A percentile compares a stretch with the other conserved stretches of the same genome.
phyloP scores from a whole-genome alignment of 2,329 filamentous ascomycete species.

The Ophiostoma australiae region DNA sequence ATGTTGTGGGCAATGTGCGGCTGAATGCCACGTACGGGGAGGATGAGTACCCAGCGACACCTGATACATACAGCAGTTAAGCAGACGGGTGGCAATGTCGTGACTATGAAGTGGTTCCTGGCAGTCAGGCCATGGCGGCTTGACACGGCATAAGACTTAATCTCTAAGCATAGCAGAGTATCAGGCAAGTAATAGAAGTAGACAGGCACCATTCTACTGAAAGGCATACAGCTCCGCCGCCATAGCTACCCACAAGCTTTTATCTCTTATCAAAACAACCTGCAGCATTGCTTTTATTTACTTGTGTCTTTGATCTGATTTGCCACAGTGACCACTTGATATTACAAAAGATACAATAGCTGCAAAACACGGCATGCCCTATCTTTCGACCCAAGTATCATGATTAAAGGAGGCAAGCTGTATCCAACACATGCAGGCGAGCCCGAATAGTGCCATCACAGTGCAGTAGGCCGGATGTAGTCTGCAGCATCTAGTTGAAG shows the following conservation, averaged over 20 bases:
- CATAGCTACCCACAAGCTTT: not conserved
- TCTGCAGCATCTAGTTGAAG: not conserved
- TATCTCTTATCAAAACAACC: not conserved
- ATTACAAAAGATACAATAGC: not conserved
- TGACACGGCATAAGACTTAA: not conserved
- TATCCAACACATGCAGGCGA: not conserved
- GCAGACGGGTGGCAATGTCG: not conserved
- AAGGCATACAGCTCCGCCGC: not conserved
- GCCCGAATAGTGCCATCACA: not conserved
- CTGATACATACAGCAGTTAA: slow-evolving; percentile 25
- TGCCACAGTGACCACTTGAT: not conserved
- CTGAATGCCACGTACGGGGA: slow-evolving; percentile 50
- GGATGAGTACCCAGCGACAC: slow-evolving; percentile 42
- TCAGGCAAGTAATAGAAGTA: not conserved
- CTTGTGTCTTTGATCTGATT: not conserved
- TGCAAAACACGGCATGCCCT: not conserved
- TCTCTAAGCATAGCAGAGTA: not conserved
- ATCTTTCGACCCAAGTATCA: not conserved
- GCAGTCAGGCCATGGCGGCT: not conserved
- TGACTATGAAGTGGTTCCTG: not conserved
- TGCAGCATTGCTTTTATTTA: not conserved
- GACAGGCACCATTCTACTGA: not conserved
- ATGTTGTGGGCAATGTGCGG: slow-evolving; percentile 41
- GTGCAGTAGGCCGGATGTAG: not conserved
- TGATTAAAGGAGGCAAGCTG: not conserved